Evolutionary conservation across 1,284 basidiomycete species (phyloP).

Genomic region (Boletellus deceptivus): DNA sequence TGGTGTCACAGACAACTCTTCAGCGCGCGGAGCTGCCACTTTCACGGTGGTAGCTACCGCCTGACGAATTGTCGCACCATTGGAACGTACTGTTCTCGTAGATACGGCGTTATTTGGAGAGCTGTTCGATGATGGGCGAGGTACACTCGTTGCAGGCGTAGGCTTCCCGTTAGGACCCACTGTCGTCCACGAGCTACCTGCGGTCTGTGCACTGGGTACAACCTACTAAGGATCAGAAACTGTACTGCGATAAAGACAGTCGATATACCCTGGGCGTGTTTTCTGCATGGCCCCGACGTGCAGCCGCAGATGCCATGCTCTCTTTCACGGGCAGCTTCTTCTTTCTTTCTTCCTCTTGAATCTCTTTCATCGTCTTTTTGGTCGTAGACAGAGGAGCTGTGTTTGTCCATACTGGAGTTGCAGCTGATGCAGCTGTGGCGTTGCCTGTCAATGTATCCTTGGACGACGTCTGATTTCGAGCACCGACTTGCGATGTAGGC

Average conservation of each 20-base stretch:
- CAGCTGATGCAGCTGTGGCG: slow-evolving; percentile 32
- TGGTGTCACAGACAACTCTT: slow-evolving; percentile 64
- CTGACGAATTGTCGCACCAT: slow-evolving; percentile 38
- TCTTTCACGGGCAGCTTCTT: slow-evolving; percentile 71
- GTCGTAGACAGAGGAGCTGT: slow-evolving; percentile 49
- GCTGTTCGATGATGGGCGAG: slow-evolving; percentile 37
- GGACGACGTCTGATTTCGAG: slow-evolving; percentile 40
- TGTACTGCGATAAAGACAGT: background rate
- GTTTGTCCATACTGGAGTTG: slow-evolving; percentile 65
- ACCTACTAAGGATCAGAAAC: slow-evolving; percentile 20
- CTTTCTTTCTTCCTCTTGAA: slow-evolving; percentile 90
- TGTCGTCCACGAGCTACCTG: slow-evolving; percentile 78
- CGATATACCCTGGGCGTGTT: slow-evolving; percentile 66
- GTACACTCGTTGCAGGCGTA: slow-evolving; percentile 30
- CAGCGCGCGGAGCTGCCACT: slow-evolving; percentile 45
- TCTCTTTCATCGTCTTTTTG: slow-evolving; percentile 98
- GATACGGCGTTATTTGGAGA: slow-evolving; percentile 22
- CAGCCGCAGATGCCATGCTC: slow-evolving; percentile 49
- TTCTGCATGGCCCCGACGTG: slow-evolving; percentile 78
- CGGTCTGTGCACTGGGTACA: slow-evolving; percentile 20
- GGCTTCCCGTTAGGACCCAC: slow-evolving; percentile 79
- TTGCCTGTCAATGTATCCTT: slow-evolving; percentile 47
- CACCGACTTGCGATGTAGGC: slow-evolving; percentile 67
- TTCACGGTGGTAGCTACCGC: slow-evolving; percentile 35
- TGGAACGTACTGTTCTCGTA: slow-evolving; percentile 33